A percentile compares a stretch with the other conserved stretches of the same genome.
Evolutionary conservation across 345 rosid species (phyloP).

Genomic region (Eucalyptus guilfoylei): DNA sequence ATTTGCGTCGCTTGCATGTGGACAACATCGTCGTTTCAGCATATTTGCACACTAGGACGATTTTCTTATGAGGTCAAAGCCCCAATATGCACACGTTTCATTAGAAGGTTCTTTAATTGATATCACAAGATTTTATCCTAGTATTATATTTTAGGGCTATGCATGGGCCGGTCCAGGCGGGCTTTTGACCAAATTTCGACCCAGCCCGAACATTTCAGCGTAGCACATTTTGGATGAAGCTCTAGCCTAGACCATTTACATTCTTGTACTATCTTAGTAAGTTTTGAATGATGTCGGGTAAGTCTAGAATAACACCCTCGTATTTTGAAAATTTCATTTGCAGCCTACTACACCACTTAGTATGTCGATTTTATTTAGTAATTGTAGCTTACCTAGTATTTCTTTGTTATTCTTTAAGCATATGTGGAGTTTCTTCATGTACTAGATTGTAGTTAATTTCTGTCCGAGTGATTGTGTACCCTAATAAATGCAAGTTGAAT

Average conservation of each 20-base stretch:
- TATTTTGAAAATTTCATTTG: neutral
- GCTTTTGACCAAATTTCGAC: neutral
- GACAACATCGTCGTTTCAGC: neutral
- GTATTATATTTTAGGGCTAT: neutral
- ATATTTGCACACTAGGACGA: neutral
- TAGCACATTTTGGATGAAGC: neutral
- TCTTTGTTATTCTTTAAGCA: neutral
- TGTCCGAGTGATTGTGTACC: neutral
- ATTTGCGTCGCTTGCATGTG: neutral
- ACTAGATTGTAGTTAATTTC: neutral
- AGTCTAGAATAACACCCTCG: neutral
- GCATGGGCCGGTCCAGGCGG: neutral
- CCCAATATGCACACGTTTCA: neutral
- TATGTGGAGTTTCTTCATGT: neutral
- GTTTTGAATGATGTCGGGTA: neutral
- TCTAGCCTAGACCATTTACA: neutral
- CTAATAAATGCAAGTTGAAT: neutral
- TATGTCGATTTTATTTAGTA: neutral
- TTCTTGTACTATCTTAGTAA: neutral
- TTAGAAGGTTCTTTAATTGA: neutral
- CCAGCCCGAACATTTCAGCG: neutral
- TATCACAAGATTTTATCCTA: neutral
- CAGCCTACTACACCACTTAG: neutral
- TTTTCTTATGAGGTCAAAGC: neutral
- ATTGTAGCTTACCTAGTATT: neutral